Base-by-base conservation (phyloP, 805 yeast genomes). In the Kregervanrija pseudodelftensis region DNA sequence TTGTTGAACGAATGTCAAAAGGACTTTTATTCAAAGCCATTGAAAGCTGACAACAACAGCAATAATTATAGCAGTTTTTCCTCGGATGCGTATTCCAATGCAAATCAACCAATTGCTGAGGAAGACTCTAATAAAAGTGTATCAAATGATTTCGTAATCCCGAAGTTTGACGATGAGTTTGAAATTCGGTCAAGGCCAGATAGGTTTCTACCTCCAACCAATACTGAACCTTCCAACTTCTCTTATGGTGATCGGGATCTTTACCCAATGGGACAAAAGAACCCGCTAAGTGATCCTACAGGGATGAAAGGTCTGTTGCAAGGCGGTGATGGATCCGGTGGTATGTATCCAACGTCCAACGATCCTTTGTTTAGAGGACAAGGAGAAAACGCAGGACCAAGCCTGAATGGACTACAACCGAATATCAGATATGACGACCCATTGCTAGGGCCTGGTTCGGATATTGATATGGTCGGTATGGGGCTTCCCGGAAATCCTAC, bases 401-500 rank as follows among this genome's bases (percentile, higher is more conserved):
- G 46, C 10, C 41, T 40, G 5, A 11, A 16, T 8, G 66, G 66
- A 64, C 61, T 36, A 10, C 71, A 73, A 4, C 70, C 71, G 0
- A 79, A 79, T 4, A 73, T 79, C 5, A 54, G 81, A 32, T 74
- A 59, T 50, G 80, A 76, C 51, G 79, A 75, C 45, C 82, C 82
- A 0, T 5, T 13, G 33, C 37, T 22, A 16, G 37, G 15, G 16
- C 37, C 11, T 12, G 13, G 37, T 11, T 36, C 37, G 22, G 13
- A n/a, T 50, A 45, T 72, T 46, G 72, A 69, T 36, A 57, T 65
- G 33, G 47, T 70, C 44, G 78, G 79, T 1, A 58, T 57, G 41
- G 78, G 79, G 0, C 58, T 74, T 10, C 77, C 77, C 1, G 71
- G 73, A 2, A 57, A 58, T 8, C 36, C 14, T 13, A 11, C 14